Conservation (phyloP, 176 grass and related monocot genomes). For the Elymus sibiricus region DNA sequence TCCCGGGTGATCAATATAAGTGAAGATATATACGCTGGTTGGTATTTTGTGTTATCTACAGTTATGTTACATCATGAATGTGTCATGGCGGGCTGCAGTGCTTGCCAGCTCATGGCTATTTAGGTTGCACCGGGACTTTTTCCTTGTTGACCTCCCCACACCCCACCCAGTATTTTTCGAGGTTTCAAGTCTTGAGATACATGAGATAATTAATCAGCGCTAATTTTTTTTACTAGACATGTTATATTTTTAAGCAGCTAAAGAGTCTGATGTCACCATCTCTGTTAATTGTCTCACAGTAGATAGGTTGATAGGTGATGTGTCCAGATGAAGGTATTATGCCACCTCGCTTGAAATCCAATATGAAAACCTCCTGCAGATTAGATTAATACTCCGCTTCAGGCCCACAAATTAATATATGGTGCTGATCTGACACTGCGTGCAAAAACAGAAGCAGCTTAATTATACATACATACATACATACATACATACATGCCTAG, state of each 20-base stretch:
- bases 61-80: slow-evolving; percentile 4
- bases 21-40: slow-evolving; percentile 97
- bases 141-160: not conserved
- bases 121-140: not conserved
- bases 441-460: too few species aligned
- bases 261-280: not conserved
- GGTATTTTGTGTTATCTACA: slow-evolving; percentile 41
- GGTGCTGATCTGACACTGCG: too few species aligned
- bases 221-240: not conserved
- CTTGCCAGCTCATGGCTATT: not conserved
- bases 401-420: too few species aligned
- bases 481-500: too few species aligned
- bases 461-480: too few species aligned
- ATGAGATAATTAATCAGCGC: not conserved
- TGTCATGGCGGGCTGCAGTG: not conserved
- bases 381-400: too few species aligned
- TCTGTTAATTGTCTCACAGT: not conserved
- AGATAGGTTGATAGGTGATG: not conserved
- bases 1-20: slow-evolving; percentile 98
- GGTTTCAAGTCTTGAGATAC: not conserved
- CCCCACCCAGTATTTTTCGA: not conserved
- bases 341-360: too few species aligned
- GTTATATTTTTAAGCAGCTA: not conserved
- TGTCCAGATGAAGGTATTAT: not conserved
- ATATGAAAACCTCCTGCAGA: too few species aligned